Base-by-base conservation (phyloP, 2,329 filamentous ascomycete genomes). In the Metarhizium humberi region DNA sequence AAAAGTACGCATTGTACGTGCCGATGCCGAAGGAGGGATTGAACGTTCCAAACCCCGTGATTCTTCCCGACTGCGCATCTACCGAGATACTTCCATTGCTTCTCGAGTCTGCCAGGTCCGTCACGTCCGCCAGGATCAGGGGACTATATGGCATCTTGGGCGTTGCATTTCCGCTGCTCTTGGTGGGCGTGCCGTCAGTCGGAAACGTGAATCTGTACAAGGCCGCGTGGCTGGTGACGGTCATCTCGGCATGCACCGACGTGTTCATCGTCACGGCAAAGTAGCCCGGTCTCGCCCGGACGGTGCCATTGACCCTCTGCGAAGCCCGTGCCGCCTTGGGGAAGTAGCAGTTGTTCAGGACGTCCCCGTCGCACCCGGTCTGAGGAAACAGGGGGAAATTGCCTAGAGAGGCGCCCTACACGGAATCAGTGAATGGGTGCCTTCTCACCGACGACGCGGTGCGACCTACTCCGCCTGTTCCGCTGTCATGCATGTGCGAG, bases 141-240 rank as follows among this genome's bases (percentile, higher is more conserved):
- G 84, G 84, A n/a, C 55, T 60, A 10, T 62, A 62, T 1, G 62
- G 53, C 5, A 61, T 56, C 14, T 52, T 52, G 8, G 34, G 42
- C 11, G 48, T 38, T 4, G 32, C 51, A 49, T 52, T 52, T 8
- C 55, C 58, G 10, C 53, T 51, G 2, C 32, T 18, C 43, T 62
- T 61, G 8, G 59, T 59, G 2, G 60, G 59, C 8, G 54, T 55
- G 7, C 64, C 63, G 10, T 63, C 63, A 3, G 69, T 69, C 2
- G 74, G 72, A 57, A 85, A 85, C 1, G 75, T 76, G 65, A 87
- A 86, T 18, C 78, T 74, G 61, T 85, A 86, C 4, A 87, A 70
- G 3, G 81, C 79, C 4, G 82, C 77, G 60, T 79, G 82, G 60
- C 82, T 76, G 0, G 81, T 76, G 1, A 78, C 74, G 0, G 82